Evolutionary conservation across 139 green algal genomes (phyloP), one percentile per base, ranked within the genome.

Genomic region (Chlorella sp.): DNA sequence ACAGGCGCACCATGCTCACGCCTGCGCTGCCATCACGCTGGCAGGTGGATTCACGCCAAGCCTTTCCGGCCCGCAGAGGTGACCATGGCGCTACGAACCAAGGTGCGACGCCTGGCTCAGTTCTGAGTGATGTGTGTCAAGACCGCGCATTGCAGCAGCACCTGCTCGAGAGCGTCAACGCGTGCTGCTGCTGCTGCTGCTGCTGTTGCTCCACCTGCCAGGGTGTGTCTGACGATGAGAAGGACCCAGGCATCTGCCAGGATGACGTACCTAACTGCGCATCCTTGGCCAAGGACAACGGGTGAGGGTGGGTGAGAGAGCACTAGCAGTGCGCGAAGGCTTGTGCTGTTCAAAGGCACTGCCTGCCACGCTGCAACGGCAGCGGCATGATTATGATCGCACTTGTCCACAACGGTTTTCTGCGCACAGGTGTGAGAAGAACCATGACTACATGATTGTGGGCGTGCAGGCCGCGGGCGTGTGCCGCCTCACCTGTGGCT

Each of bases 11-110:
- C n/a, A n/a, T n/a, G n/a, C n/a, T n/a, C n/a, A n/a, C n/a, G n/a
- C n/a, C n/a, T n/a, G n/a, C n/a, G n/a, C n/a, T n/a, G n/a, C n/a
- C n/a, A n/a, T n/a, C n/a, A n/a, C n/a, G n/a, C n/a, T n/a, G n/a
- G n/a, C n/a, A n/a, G n/a, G n/a, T 88, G 82, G 82, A 81, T 88
- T 14, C 82, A 85, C 36, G 70, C 75, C 24, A 74, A 72, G 51
- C 77, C 80, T 22, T 86, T 86, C 66, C 67, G 80, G 4, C 76
- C 76, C 6, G 1, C 31, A 27, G 78, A 77, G 69, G 55, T 80
- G 59, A 2, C 68, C 55, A 62, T n/a, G 35, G 49, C 35, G 2
- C 31, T 74, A n/a, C 17, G 42, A 55, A 55, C 10, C 42, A 10
- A 10, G 10, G 42, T 55, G 17, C 10, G 42, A 24, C 42, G 17